Percentiles rank a stretch among this genome's conserved stretches.
These are phyloP conservation scores for Cyclocybe aegerita DNA, from an alignment of 768 basidiomycete genomes.

Conservation along the genomic window DNA sequence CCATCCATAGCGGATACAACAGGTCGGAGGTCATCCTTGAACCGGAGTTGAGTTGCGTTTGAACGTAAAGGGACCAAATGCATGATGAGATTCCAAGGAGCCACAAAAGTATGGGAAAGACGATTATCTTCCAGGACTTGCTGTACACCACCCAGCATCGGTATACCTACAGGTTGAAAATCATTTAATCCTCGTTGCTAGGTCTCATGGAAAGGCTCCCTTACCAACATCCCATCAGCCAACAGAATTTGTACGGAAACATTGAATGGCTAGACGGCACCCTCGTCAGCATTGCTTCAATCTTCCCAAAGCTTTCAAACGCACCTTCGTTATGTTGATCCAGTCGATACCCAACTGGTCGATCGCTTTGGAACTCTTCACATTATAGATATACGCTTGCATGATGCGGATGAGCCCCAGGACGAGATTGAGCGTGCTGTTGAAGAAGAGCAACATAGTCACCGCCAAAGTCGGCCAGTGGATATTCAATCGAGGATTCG, in stretches of 20 bases:
- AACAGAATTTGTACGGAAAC: slow-evolving; percentile 1
- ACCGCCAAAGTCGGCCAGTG: slow-evolving; percentile 10
- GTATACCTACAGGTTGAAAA: slow-evolving; percentile 7
- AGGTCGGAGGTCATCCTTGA: neutral
- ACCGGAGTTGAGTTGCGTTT: neutral
- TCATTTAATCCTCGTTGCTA: too few relatives aligned
- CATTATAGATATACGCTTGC: slow-evolving; percentile 6
- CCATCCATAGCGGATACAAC: neutral
- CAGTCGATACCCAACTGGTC: slow-evolving; percentile 4
- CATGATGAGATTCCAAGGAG: neutral
- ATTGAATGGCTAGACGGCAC: neutral
- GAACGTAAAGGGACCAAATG: neutral
- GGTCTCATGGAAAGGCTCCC: neutral
- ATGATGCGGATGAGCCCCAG: slow-evolving; percentile 13
- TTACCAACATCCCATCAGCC: neutral
- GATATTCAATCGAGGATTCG: slow-evolving; percentile 3
- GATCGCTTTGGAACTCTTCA: neutral
- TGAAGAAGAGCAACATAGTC: slow-evolving; percentile 8
- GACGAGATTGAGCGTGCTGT: slow-evolving; percentile 10
- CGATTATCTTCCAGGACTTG: slow-evolving; percentile 4
- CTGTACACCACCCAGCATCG: slow-evolving; percentile 19
- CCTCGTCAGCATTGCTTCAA: neutral
- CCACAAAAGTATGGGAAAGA: slow-evolving; percentile 15
- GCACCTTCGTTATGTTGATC: slow-evolving; percentile 13
- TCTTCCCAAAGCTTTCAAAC: neutral